phyloP scores from a whole-genome alignment of 2,329 filamentous ascomycete genomes.

The Elsinoe arachidis region DNA sequence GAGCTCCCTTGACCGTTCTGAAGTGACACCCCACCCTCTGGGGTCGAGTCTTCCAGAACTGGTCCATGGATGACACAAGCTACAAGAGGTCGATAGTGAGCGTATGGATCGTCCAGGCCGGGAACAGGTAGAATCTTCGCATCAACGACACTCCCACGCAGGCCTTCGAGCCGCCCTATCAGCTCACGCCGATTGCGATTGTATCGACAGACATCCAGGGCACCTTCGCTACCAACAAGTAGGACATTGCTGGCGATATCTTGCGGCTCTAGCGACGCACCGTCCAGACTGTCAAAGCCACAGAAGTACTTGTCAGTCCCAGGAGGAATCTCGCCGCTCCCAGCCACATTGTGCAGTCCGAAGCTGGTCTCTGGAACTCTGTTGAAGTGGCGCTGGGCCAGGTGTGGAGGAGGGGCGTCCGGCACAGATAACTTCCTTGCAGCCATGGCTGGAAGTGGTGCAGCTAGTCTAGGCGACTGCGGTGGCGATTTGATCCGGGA shows the following conservation, averaged over 20 bases:
- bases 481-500: not conserved
- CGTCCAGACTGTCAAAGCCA: slow-evolving; percentile 63
- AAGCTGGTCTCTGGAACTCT: slow-evolving; percentile 23
- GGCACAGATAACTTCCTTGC: slow-evolving; percentile 8
- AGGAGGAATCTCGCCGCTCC: slow-evolving; percentile 13
- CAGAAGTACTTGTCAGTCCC: slow-evolving; percentile 61
- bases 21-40: slow-evolving; percentile 20
- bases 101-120: slow-evolving; percentile 42
- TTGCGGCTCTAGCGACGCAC: slow-evolving; percentile 37
- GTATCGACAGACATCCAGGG: slow-evolving; percentile 65
- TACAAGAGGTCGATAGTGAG: slow-evolving; percentile 60
- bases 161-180: slow-evolving; percentile 61
- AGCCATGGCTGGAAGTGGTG: not conserved
- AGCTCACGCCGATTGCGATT: slow-evolving; percentile 63
- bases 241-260: slow-evolving; percentile 51
- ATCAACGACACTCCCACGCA: slow-evolving; percentile 69
- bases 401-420: slow-evolving; percentile 28
- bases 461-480: slow-evolving; percentile 1
- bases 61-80: slow-evolving; percentile 76
- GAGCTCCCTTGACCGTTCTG: not conserved
- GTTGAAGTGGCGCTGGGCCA: slow-evolving; percentile 29
- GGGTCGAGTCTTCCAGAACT: slow-evolving; percentile 41
- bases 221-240: slow-evolving; percentile 71
- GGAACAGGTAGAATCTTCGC: slow-evolving; percentile 76
- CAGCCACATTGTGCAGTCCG: slow-evolving; percentile 28